A percentile compares a stretch with the other conserved stretches of the same genome.
phyloP scores from a whole-genome alignment of 768 basidiomycete genomes.

The Mycena olivaceomarginata region DNA sequence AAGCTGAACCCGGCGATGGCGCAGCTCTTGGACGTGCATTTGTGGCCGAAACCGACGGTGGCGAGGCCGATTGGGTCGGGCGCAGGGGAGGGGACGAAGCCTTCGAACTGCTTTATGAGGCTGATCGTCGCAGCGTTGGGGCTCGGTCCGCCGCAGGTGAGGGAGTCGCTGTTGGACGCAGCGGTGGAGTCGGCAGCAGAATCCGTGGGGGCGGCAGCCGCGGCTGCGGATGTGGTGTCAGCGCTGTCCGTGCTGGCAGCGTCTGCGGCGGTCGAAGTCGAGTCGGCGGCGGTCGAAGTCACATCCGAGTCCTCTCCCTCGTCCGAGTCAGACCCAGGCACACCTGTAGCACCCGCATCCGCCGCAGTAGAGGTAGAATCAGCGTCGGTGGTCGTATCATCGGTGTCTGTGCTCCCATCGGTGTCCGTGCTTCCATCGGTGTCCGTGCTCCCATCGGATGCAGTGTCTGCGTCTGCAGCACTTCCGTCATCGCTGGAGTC shows the following conservation, averaged over 20 bases:
- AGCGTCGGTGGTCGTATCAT: neutral
- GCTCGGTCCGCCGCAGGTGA: constrained; percentile 26
- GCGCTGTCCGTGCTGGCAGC: neutral
- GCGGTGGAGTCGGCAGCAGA: constrained; percentile 22
- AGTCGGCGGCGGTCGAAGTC: no score
- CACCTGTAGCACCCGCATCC: constrained; percentile 8
- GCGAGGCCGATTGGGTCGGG: constrained; percentile 56
- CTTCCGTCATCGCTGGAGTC: constrained; percentile 17
- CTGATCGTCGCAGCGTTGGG: constrained; percentile 51
- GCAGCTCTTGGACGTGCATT: constrained; percentile 49
- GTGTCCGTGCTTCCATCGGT: neutral
- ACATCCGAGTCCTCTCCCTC: neutral
- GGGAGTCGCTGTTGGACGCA: constrained; percentile 22
- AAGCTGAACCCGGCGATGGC: constrained; percentile 47
- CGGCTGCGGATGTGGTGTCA: neutral
- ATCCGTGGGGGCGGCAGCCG: constrained; percentile 17
- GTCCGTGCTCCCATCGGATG: neutral
- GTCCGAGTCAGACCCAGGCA: neutral
- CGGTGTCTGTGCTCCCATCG: neutral
- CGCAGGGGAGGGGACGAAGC: constrained; percentile 51
- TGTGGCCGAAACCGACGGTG: constrained; percentile 56
- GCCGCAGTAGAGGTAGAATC: constrained; percentile 15
- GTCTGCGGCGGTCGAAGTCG: neutral
- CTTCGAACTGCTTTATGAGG: constrained; percentile 54
- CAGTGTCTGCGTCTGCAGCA: neutral